Evolutionary conservation across 441 rosid genomes (phyloP).

Genomic region (Metrosideros polymorpha): DNA sequence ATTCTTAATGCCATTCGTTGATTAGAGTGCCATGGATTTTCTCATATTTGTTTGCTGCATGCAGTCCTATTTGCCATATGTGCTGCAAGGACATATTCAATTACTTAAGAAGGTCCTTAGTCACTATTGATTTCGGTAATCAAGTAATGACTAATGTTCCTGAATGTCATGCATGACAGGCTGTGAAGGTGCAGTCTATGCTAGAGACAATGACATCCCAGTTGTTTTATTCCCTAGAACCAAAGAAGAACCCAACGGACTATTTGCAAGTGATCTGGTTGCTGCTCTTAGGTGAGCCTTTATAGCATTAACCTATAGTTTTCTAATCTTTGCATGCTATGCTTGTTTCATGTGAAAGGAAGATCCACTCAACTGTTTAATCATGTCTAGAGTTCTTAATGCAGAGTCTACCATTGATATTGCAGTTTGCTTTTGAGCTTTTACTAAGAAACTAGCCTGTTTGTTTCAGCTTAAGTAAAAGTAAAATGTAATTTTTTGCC

Average conservation of each 20-base stretch:
- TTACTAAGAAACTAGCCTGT: background rate
- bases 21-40: background rate
- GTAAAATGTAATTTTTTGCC: background rate
- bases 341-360: background rate
- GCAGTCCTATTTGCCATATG: background rate
- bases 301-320: background rate
- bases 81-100: background rate
- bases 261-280: slow-evolving; percentile 51
- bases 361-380: background rate
- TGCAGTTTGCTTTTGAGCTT: background rate
- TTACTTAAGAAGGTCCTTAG: background rate
- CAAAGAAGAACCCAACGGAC: slow-evolving; percentile 37
- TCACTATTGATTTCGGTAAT: background rate
- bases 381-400: background rate
- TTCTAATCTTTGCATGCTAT: background rate
- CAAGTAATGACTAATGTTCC: background rate
- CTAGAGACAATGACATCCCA: slow-evolving; percentile 49
- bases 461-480: background rate
- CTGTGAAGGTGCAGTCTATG: slow-evolving; percentile 86
- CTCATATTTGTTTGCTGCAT: background rate
- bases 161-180: slow-evolving; percentile 16
- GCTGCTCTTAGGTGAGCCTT: slow-evolving; percentile 43
- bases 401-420: background rate
- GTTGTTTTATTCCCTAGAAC: slow-evolving; percentile 54
- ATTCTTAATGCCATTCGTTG: background rate